Conservation (phyloP, 768 basidiomycete genomes). For the Boletus sp. region DNA sequence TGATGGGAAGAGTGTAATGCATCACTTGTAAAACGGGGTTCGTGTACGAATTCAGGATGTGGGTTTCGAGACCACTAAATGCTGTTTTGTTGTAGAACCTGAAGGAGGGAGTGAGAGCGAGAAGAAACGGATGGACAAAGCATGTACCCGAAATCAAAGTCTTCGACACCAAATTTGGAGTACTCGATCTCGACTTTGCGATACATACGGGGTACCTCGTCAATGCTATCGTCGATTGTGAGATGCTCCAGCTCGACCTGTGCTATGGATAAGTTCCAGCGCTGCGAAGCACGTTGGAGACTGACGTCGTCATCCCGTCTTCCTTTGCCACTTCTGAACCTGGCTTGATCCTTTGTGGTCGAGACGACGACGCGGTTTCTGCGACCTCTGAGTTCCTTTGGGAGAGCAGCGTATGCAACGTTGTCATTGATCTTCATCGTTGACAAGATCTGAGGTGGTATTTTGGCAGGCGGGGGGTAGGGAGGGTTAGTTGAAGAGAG, state of each 20-base stretch:
- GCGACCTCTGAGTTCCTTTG: slow-evolving; percentile 78
- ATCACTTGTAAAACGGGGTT: slow-evolving; percentile 89
- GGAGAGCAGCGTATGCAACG: slow-evolving; percentile 84
- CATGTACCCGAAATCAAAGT: slow-evolving; percentile 93
- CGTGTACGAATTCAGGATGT: slow-evolving; percentile 96
- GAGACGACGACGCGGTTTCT: slow-evolving; percentile 66
- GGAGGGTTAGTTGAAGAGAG: slow-evolving; percentile 41
- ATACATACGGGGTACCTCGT: slow-evolving; percentile 75
- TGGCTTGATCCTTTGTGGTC: slow-evolving; percentile 54
- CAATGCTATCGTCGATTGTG: slow-evolving; percentile 48
- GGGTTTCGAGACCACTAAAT: slow-evolving; percentile 92
- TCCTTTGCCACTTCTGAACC: slow-evolving; percentile 82
- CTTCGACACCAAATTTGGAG: slow-evolving; percentile 96
- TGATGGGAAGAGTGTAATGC: slow-evolving; percentile 76
- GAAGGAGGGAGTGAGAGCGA: neutral
- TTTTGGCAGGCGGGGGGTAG: slow-evolving; percentile 69
- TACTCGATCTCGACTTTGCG: slow-evolving; percentile 96
- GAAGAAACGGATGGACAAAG: neutral
- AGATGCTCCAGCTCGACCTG: slow-evolving; percentile 56
- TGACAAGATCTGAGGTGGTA: slow-evolving; percentile 73
- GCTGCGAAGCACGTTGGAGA: neutral
- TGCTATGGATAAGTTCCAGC: slow-evolving; percentile 1
- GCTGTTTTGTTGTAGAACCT: slow-evolving; percentile 93
- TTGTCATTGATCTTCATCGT: slow-evolving; percentile 86
- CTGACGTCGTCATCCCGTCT: slow-evolving; percentile 42